Conservation (phyloP, 192 early-diverging fungal species). For the Endogone sp. region DNA sequence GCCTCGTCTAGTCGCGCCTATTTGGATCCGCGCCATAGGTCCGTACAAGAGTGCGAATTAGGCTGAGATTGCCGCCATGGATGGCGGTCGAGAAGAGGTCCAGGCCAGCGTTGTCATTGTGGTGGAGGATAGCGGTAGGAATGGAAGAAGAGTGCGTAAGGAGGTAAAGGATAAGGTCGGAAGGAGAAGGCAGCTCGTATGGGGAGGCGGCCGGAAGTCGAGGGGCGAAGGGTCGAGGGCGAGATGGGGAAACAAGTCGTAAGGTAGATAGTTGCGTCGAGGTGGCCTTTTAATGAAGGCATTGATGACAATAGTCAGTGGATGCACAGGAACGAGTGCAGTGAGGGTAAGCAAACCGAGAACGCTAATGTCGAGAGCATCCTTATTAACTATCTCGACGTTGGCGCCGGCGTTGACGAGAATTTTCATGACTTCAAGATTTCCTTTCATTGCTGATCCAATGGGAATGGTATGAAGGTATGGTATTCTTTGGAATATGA, state of each 20-base stretch:
- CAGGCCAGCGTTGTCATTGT: slow-evolving; percentile 30
- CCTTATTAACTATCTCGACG: slow-evolving; percentile 25
- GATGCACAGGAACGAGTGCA: too few relatives aligned
- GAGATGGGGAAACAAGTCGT: slow-evolving; percentile 7
- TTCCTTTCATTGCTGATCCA: slow-evolving; percentile 37
- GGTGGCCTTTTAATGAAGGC: slow-evolving; percentile 13
- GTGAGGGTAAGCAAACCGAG: not conserved
- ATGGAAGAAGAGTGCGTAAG: slow-evolving; percentile 12
- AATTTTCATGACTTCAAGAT: slow-evolving; percentile 21
- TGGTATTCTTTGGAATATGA: too few relatives aligned
- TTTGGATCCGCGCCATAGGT: not conserved
- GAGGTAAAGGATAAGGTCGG: slow-evolving; percentile 11
- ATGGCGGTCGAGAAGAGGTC: slow-evolving; percentile 28
- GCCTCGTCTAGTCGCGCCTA: slow-evolving; percentile 25
- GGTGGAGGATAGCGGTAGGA: slow-evolving; percentile 10
- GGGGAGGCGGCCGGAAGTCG: slow-evolving; percentile 33
- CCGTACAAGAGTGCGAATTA: slow-evolving; percentile 19
- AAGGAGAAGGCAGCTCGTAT: slow-evolving; percentile 27
- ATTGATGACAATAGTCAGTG: not conserved
- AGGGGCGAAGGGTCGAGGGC: slow-evolving; percentile 2
- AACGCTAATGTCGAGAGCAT: too few relatives aligned
- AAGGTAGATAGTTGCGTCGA: slow-evolving; percentile 20
- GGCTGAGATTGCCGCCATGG: slow-evolving; percentile 18
- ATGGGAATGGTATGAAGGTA: too few relatives aligned
- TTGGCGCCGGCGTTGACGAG: slow-evolving; percentile 18